Conservation (phyloP, 176 grass and related monocot species). For the Pontederia paniculata region DNA sequence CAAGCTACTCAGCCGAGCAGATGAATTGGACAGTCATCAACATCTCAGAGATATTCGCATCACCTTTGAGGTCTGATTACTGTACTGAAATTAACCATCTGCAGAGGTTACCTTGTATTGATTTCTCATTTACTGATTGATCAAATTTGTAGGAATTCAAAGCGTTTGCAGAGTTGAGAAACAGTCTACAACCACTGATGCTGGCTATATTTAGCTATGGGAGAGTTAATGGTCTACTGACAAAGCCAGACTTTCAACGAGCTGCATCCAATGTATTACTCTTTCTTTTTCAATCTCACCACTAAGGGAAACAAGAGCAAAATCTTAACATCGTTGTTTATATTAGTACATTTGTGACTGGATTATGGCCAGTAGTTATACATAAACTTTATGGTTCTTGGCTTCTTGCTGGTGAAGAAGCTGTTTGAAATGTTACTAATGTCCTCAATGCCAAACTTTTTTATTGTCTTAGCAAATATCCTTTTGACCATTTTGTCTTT, state of each 20-base stretch:
- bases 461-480: no score
- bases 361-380: no score
- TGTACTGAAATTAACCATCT: conserved; percentile 1
- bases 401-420: no score
- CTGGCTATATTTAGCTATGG: conserved; percentile 75
- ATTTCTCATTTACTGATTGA: neutral
- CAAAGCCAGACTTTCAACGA: conserved; percentile 76
- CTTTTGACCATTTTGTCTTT: no score
- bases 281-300: neutral
- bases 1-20: conserved; percentile 59
- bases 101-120: neutral
- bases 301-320: no score
- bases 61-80: conserved; percentile 62
- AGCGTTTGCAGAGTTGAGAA: conserved; percentile 69
- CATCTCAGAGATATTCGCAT: conserved; percentile 48
- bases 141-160: conserved; percentile 64
- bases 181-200: conserved; percentile 53
- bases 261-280: conserved; percentile 56
- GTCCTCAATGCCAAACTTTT: no score
- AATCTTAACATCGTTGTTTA: no score
- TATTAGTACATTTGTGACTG: no score
- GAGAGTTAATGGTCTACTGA: conserved; percentile 66
- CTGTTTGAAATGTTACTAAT: no score
- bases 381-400: no score
- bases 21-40: conserved; percentile 40